phyloP scores from a whole-genome alignment of 2,329 filamentous ascomycete genomes.

The Arthrinium phaeospermum region DNA sequence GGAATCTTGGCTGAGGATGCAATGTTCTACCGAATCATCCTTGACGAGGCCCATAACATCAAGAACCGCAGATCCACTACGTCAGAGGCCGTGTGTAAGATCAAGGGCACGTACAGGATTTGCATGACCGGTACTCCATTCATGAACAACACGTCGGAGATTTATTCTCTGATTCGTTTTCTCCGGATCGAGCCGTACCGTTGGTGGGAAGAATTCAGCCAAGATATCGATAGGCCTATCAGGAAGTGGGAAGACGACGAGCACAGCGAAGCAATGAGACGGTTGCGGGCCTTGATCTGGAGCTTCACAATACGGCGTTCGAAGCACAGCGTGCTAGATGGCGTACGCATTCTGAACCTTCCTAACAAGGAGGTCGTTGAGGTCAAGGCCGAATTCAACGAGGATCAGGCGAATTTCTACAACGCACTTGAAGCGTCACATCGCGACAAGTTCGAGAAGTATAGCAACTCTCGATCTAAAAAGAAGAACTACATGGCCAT shows the following conservation, averaged over 20 bases:
- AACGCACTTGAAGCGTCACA: constrained; percentile 51
- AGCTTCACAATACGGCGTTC: constrained; percentile 83
- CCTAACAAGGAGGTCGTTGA: constrained; percentile 68
- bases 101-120: constrained; percentile 70
- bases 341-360: constrained; percentile 74
- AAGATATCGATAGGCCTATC: constrained; percentile 42
- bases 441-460: constrained; percentile 34
- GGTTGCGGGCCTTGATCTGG: constrained; percentile 77
- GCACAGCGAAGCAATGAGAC: constrained; percentile 61
- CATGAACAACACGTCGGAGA: constrained; percentile 85
- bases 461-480: constrained; percentile 45
- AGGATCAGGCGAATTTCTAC: constrained; percentile 72
- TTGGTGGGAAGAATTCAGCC: constrained; percentile 66
- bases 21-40: constrained; percentile 74
- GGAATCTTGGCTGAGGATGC: constrained; percentile 61
- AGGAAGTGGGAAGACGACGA: constrained; percentile 57
- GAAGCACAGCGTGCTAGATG: constrained; percentile 81
- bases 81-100: constrained; percentile 62
- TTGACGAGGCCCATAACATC: constrained; percentile 84
- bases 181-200: constrained; percentile 79
- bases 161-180: constrained; percentile 81
- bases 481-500: constrained; percentile 79
- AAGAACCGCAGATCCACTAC: constrained; percentile 74
- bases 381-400: constrained; percentile 67
- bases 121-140: constrained; percentile 85